Conservation (phyloP, 495 filamentous ascomycete genomes). For the Aspergillus panamensis region DNA sequence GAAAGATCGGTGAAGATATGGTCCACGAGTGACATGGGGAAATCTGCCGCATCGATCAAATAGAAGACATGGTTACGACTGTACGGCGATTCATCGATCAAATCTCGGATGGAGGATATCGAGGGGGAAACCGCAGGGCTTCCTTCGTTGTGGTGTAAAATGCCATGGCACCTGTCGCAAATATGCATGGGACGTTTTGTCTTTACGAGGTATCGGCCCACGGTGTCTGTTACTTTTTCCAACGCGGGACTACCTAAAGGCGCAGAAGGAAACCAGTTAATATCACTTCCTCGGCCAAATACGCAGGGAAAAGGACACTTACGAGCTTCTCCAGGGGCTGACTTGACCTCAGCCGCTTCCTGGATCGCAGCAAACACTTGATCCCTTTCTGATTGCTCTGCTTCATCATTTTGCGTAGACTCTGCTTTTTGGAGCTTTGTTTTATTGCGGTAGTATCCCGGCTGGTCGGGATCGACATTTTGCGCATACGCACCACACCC, state of each 20-base stretch:
- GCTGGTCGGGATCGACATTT: constrained; percentile 58
- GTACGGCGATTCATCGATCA: constrained; percentile 80
- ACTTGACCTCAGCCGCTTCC: constrained; percentile 3
- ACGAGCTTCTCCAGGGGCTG: constrained; percentile 22
- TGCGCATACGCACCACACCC: constrained; percentile 90
- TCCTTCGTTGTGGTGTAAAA: constrained; percentile 70
- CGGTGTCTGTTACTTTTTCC: constrained; percentile 31
- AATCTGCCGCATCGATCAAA: constrained; percentile 95
- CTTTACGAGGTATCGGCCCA: constrained; percentile 19
- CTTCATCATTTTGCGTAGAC: constrained; percentile 29
- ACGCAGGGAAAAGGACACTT: constrained; percentile 9
- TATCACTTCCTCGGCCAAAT: neutral
- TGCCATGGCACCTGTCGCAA: constrained; percentile 82
- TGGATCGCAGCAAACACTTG: constrained; percentile 23
- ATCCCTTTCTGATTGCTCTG: constrained; percentile 17
- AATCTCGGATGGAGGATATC: constrained; percentile 70
- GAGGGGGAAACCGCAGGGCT: constrained; percentile 71
- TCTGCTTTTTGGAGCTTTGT: constrained; percentile 41
- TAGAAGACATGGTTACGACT: constrained; percentile 92
- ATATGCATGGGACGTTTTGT: constrained; percentile 40
- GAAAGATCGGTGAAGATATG: constrained; percentile 57
- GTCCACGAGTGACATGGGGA: constrained; percentile 84
- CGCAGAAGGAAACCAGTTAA: neutral
- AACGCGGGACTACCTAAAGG: constrained; percentile 39
- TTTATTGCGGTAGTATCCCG: constrained; percentile 72